These are phyloP conservation scores for Kalmusia sp. DNA, from an alignment of 2,329 filamentous ascomycete species.

Conservation along the genomic window DNA sequence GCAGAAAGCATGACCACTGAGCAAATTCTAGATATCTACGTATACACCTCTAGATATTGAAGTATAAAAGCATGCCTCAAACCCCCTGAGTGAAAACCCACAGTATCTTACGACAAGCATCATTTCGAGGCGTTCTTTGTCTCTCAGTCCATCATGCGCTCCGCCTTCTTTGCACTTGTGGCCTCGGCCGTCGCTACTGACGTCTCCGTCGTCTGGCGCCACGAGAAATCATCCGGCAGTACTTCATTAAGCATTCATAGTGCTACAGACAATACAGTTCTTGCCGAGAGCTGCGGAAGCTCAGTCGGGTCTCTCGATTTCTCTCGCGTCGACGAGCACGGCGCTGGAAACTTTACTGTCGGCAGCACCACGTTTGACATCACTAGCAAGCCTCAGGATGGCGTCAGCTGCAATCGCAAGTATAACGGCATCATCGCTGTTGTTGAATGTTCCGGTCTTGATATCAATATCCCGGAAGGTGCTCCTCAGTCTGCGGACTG, in stretches of 20 bases:
- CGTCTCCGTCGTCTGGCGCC: constrained; percentile 8
- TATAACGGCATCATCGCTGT: constrained; percentile 8
- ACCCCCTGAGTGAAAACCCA: too few relatives aligned
- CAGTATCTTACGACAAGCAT: too few relatives aligned
- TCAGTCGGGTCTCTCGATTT: constrained; percentile 7
- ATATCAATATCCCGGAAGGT: constrained; percentile 5
- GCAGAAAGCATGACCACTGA: too few relatives aligned
- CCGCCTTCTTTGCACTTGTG: constrained; percentile 2
- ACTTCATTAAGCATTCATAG: constrained; percentile 4
- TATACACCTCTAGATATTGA: too few relatives aligned
- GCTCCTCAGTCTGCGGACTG: constrained; percentile 2
- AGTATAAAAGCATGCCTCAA: too few relatives aligned
- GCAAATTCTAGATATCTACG: too few relatives aligned
- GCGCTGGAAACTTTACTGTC: constrained; percentile 4
- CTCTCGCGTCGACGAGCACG: constrained; percentile 6
- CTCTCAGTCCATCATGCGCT: neutral
- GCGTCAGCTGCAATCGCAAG: constrained; percentile 3
- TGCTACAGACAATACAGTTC: neutral
- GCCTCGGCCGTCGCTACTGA: constrained; percentile 5
- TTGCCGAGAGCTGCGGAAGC: constrained; percentile 7
- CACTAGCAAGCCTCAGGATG: constrained; percentile 2
- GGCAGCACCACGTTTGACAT: neutral
- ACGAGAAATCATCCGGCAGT: constrained; percentile 7
- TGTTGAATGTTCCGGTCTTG: neutral
- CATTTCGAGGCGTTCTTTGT: too few relatives aligned